These are phyloP conservation scores for Alternaria sp. DNA, from an alignment of 2,329 filamentous ascomycete genomes.

Conservation along the genomic window DNA sequence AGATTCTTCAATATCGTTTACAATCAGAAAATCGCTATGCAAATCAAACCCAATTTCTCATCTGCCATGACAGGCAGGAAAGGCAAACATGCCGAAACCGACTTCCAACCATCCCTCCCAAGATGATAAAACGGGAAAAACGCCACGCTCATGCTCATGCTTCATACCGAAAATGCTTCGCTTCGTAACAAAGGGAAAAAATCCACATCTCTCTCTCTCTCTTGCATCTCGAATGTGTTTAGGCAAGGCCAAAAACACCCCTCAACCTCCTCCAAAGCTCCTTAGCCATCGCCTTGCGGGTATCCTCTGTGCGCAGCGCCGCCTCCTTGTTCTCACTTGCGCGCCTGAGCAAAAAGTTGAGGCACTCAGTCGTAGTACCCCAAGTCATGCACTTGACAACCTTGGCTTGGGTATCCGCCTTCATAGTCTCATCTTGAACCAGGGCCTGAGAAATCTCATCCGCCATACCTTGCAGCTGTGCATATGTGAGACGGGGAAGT, in stretches of 20 bases:
- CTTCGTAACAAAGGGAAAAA: neutral
- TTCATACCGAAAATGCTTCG: neutral
- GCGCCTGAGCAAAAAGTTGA: conserved; percentile 72
- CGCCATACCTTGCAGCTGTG: conserved; percentile 93
- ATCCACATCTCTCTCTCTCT: neutral
- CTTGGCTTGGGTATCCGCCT: conserved; percentile 50
- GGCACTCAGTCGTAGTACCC: conserved; percentile 73
- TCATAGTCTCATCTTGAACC: conserved; percentile 54
- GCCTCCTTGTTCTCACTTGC: conserved; percentile 71
- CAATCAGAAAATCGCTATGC: neutral
- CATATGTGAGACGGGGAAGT: conserved; percentile 62
- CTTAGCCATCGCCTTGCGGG: conserved; percentile 59
- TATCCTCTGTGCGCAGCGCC: conserved; percentile 62
- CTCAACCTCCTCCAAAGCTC: conserved; percentile 57
- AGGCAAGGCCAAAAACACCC: conserved; percentile 37
- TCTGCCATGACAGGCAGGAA: neutral
- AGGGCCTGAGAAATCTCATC: conserved; percentile 79
- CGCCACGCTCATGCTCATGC: conserved; percentile 4
- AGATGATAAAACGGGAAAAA: neutral
- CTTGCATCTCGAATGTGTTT: neutral
- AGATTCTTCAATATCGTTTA: neutral
- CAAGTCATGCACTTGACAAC: conserved; percentile 66
- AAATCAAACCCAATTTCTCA: neutral
- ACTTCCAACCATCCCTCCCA: neutral
- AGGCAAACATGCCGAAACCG: neutral